Percentiles rank a stretch among this genome's conserved stretches.
These are phyloP conservation scores for Platanthera guangdongensis DNA, from an alignment of 106 monocot genomes.

Conservation along the genomic window DNA sequence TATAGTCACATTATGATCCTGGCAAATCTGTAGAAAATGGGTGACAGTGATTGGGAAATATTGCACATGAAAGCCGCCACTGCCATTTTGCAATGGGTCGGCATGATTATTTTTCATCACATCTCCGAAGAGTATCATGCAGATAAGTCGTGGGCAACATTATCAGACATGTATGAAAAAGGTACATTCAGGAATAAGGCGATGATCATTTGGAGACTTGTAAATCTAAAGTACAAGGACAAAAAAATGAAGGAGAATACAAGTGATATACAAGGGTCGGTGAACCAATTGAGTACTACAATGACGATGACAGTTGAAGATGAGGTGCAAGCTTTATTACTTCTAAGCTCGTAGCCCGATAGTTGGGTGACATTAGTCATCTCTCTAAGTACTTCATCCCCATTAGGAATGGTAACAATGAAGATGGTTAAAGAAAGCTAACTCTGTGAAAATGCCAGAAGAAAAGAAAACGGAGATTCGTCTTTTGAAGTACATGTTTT, in stretches of 20 bases:
- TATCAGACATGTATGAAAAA: too few relatives aligned
- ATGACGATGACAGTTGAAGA: conserved; percentile 5
- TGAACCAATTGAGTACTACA: conserved; percentile 1
- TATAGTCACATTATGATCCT: too few relatives aligned
- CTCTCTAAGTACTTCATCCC: background rate
- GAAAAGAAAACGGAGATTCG: background rate
- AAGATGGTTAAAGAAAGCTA: background rate
- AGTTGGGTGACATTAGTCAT: background rate
- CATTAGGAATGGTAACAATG: background rate
- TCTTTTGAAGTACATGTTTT: background rate
- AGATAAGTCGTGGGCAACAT: too few relatives aligned
- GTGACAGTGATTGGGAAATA: too few relatives aligned
- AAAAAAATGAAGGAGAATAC: background rate
- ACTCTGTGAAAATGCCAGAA: too few relatives aligned
- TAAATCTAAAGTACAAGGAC: background rate
- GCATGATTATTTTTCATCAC: too few relatives aligned
- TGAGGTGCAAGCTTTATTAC: background rate
- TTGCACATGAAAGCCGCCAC: too few relatives aligned
- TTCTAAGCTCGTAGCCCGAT: too few relatives aligned
- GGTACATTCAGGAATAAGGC: background rate
- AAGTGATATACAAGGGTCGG: background rate
- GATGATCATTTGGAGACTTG: background rate
- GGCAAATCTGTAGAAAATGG: too few relatives aligned
- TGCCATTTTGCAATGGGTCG: too few relatives aligned
- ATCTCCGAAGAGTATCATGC: too few relatives aligned